phyloP scores from a whole-genome alignment of 2,329 filamentous ascomycete species.

The Nigrospora osmanthi region DNA sequence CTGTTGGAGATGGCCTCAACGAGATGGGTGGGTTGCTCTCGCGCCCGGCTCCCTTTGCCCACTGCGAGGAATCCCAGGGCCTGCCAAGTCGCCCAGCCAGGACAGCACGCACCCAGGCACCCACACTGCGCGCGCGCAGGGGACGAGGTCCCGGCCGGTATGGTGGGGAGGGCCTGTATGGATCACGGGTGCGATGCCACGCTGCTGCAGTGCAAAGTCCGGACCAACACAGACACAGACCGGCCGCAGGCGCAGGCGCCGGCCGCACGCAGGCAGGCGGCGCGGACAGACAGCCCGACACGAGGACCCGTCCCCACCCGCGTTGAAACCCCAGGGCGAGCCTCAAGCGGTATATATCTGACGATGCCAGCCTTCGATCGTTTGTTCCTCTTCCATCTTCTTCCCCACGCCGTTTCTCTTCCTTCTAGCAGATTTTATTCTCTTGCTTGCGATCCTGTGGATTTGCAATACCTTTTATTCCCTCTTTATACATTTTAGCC shows the following conservation, averaged over 20 bases:
- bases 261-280: too few species aligned
- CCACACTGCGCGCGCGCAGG: too few species aligned
- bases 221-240: too few species aligned
- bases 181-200: too few species aligned
- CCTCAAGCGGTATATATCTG: constrained; percentile 3
- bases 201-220: too few species aligned
- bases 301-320: not conserved
- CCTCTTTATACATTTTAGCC: not conserved
- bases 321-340: too few species aligned
- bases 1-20: constrained; percentile 6
- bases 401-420: constrained; percentile 12
- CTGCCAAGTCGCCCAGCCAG: too few species aligned
- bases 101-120: too few species aligned
- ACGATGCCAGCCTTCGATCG: constrained; percentile 1
- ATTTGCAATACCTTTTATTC: constrained; percentile 7
- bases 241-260: too few species aligned
- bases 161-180: too few species aligned
- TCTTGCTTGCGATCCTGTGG: constrained; percentile 18
- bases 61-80: too few species aligned
- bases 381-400: not conserved
- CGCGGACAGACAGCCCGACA: not conserved
- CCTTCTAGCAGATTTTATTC: constrained; percentile 10
- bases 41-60: not conserved
- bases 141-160: too few species aligned
- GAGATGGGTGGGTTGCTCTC: constrained; percentile 1